Evolutionary conservation across 768 basidiomycete genomes (phyloP).

Genomic region (Leccinum truebloodii): DNA sequence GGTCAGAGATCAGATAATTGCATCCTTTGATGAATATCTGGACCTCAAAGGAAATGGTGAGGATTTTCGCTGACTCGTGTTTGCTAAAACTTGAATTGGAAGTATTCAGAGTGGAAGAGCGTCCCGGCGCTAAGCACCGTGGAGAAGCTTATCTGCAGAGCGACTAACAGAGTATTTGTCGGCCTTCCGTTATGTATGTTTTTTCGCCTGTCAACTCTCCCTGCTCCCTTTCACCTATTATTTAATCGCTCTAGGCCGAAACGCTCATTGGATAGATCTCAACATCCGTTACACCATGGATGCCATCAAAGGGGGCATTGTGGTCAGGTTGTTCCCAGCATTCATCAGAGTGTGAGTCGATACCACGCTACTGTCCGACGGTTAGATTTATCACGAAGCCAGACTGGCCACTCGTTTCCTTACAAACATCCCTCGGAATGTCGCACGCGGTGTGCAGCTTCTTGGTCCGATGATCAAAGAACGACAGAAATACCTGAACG

Average conservation of each 20-base stretch:
- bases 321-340: slow-evolving; percentile 34
- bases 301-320: slow-evolving; percentile 16
- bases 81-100: not conserved
- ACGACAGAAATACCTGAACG: not conserved
- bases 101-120: slow-evolving; percentile 40
- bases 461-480: not conserved
- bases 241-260: slow-evolving; percentile 11
- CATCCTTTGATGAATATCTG: slow-evolving; percentile 42
- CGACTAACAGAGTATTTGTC: slow-evolving; percentile 48
- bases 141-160: slow-evolving; percentile 40
- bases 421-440: not conserved
- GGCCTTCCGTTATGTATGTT: slow-evolving; percentile 47
- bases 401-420: not conserved
- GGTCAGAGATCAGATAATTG: slow-evolving; percentile 43
- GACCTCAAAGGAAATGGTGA: slow-evolving; percentile 18
- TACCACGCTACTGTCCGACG: not conserved
- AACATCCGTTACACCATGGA: slow-evolving; percentile 32
- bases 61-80: not conserved
- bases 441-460: not conserved
- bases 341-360: not conserved
- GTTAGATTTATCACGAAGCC: not conserved
- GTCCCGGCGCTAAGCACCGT: slow-evolving; percentile 29
- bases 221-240: no score
- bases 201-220: not conserved
- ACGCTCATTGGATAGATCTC: slow-evolving; percentile 33